A percentile compares a stretch with the other conserved stretches of the same genome.
These are phyloP conservation scores for Dalbergia cultrata DNA, from an alignment of 306 rosid species.

Conservation along the genomic window DNA sequence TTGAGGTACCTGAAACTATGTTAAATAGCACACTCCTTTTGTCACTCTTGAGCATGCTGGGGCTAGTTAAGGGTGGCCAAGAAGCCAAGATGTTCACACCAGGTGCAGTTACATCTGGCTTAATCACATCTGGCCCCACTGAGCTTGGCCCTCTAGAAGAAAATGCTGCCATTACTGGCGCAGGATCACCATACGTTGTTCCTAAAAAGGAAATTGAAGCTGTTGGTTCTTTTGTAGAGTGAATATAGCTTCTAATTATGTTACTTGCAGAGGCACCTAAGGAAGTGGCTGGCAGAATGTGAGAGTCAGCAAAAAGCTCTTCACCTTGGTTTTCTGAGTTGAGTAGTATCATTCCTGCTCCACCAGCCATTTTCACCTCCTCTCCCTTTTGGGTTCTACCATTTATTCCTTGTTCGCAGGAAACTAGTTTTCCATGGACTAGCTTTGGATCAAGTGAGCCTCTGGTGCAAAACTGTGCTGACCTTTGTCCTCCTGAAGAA, in stretches of 20 bases:
- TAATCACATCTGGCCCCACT: slow-evolving; percentile 60
- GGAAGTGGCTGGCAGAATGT: slow-evolving; percentile 64
- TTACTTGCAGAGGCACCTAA: slow-evolving; percentile 62
- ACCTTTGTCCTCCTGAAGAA: slow-evolving; percentile 52
- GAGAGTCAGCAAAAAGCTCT: slow-evolving; percentile 69
- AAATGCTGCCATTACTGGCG: slow-evolving; percentile 70
- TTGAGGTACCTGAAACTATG: slow-evolving; percentile 74
- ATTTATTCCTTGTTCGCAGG: slow-evolving; percentile 61
- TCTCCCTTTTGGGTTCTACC: slow-evolving; percentile 60
- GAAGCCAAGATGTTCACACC: slow-evolving; percentile 79
- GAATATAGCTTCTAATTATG: slow-evolving; percentile 45
- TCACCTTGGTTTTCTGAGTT: slow-evolving; percentile 61
- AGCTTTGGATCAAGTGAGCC: slow-evolving; percentile 55
- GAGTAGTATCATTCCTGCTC: slow-evolving; percentile 64
- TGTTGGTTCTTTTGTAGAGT: slow-evolving; percentile 43
- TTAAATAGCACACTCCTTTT: slow-evolving; percentile 62
- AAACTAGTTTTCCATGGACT: slow-evolving; percentile 65
- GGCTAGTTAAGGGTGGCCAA: slow-evolving; percentile 65
- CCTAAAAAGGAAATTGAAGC: slow-evolving; percentile 61
- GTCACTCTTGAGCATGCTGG: slow-evolving; percentile 56
- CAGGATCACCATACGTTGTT: slow-evolving; percentile 58
- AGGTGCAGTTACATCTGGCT: slow-evolving; percentile 78
- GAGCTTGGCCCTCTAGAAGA: slow-evolving; percentile 73
- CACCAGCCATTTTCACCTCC: slow-evolving; percentile 66
- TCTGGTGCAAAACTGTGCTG: slow-evolving; percentile 51